These are phyloP conservation scores for Moricandia arvensis DNA, from an alignment of 345 rosid species.

Conservation along the genomic window DNA sequence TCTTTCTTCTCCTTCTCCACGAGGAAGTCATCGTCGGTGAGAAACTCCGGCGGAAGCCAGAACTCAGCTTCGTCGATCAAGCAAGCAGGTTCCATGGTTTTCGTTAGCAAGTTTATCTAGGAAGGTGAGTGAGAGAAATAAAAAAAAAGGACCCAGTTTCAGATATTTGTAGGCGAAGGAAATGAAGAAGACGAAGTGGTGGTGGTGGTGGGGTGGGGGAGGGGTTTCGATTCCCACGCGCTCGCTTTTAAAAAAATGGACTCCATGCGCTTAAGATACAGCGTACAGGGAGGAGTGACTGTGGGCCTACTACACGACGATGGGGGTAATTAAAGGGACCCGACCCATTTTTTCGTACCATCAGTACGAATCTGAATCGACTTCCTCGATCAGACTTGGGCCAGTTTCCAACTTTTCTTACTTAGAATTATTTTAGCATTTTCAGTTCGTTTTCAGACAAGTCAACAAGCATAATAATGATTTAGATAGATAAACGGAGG, in stretches of 20 bases:
- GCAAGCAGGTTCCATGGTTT: constrained; percentile 58
- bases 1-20: constrained; percentile 20
- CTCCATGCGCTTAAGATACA: constrained; percentile 14
- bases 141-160: constrained; percentile 35
- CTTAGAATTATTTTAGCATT: too few species aligned
- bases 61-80: constrained; percentile 61
- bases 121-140: constrained; percentile 25
- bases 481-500: too few species aligned
- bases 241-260: background rate
- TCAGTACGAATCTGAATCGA: too few species aligned
- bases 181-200: background rate
- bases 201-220: constrained; percentile 11
- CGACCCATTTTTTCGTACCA: too few species aligned
- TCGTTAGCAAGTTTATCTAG: too few species aligned
- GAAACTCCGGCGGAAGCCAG: constrained; percentile 77
- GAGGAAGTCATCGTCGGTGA: constrained; percentile 57
- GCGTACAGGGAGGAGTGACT: constrained; percentile 8
- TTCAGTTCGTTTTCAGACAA: too few species aligned
- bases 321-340: too few species aligned
- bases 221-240: constrained; percentile 28
- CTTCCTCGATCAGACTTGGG: too few species aligned
- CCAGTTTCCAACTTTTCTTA: too few species aligned
- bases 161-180: constrained; percentile 44
- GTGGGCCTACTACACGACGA: constrained; percentile 17
- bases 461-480: too few species aligned